These are phyloP conservation scores for Xerocomellus chrysenteron DNA, from an alignment of 768 basidiomycete species.

Conservation along the genomic window DNA sequence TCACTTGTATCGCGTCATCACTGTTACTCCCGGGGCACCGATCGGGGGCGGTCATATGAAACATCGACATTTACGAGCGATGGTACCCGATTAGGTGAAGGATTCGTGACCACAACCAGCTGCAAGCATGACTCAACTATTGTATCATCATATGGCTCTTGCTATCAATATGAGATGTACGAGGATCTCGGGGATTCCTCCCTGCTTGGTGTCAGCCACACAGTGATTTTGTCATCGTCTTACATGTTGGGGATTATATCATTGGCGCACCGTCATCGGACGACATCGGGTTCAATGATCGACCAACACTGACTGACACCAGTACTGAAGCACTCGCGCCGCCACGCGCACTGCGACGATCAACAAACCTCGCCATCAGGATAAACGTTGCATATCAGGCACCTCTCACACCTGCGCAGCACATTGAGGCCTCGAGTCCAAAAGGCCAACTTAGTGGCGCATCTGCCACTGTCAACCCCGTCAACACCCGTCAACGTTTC, in stretches of 20 bases:
- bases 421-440: neutral
- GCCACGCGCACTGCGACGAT: neutral
- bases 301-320: neutral
- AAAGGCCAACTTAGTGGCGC: neutral
- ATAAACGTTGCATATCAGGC: too few relatives aligned
- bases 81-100: too few relatives aligned
- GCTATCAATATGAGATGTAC: neutral
- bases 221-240: neutral
- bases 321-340: neutral
- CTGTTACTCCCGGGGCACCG: neutral
- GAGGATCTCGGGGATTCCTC: neutral
- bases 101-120: neutral
- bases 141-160: neutral
- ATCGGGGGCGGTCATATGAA: neutral
- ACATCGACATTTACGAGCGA: neutral
- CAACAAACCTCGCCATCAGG: neutral
- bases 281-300: constrained; percentile 1
- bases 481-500: neutral
- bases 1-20: neutral
- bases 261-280: constrained; percentile 6
- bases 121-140: neutral
- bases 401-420: neutral
- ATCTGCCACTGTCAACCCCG: neutral
- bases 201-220: neutral
- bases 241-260: constrained; percentile 10